Conservation (phyloP, 208 protist species). For the Trypanosoma theileri region DNA sequence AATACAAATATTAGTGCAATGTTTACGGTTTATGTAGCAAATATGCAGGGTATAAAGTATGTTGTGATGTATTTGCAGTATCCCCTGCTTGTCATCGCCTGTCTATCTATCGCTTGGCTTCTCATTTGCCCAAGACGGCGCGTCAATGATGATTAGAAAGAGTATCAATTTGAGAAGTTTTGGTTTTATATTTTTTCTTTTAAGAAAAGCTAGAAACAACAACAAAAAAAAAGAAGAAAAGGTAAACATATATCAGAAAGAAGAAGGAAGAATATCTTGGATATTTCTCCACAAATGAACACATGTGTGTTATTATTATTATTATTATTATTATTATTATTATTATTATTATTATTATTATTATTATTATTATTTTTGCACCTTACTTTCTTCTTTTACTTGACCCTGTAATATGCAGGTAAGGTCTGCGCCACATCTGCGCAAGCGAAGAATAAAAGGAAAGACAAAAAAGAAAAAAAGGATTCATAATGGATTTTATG, state of each 20-base stretch:
- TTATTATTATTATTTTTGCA: constrained; percentile 14
- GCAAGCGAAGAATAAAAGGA: neutral
- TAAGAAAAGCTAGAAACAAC: neutral
- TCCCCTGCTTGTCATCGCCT: constrained; percentile 45
- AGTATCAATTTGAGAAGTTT: constrained; percentile 20
- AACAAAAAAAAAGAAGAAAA: no score
- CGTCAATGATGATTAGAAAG: constrained; percentile 7
- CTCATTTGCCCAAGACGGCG: constrained; percentile 35
- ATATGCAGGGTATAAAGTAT: constrained; percentile 48
- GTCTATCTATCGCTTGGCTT: constrained; percentile 58
- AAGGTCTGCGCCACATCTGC: neutral
- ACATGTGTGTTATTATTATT: no score
- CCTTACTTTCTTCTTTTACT: constrained; percentile 17
- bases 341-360: no score
- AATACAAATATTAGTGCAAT: constrained; percentile 50
- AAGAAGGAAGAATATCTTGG: no score
- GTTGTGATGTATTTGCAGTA: constrained; percentile 59
- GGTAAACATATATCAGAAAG: no score
- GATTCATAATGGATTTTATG: constrained; percentile 67
- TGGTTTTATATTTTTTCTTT: constrained; percentile 17
- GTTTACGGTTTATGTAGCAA: constrained; percentile 50
- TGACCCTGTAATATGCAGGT: neutral
- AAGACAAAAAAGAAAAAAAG: constrained; percentile 10
- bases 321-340: no score
- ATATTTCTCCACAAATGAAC: no score